These are phyloP conservation scores for Termitomyces sp. DNA, from an alignment of 768 basidiomycete species.

Conservation along the genomic window DNA sequence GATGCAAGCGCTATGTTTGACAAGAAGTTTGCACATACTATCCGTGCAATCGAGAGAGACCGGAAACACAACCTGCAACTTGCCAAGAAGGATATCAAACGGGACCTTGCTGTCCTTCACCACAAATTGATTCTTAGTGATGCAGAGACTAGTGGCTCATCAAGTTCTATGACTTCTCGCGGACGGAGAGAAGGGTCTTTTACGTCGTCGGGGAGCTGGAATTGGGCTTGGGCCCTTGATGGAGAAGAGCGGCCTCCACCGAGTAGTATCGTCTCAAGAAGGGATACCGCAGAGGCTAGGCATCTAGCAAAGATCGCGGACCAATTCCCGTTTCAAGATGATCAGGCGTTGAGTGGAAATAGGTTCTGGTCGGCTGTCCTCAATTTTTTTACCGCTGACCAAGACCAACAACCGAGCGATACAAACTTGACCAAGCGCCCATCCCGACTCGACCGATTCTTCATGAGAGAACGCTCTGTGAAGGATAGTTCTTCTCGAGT, in stretches of 20 bases:
- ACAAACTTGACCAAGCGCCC: not conserved
- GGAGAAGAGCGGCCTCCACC: constrained; percentile 81
- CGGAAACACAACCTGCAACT: constrained; percentile 61
- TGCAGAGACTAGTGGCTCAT: constrained; percentile 11
- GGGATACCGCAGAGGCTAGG: constrained; percentile 80
- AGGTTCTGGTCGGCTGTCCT: constrained; percentile 65
- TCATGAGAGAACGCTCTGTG: constrained; percentile 6
- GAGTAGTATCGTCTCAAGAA: constrained; percentile 82
- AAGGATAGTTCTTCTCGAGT: not conserved
- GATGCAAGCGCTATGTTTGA: constrained; percentile 55
- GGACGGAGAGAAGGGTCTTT: constrained; percentile 30
- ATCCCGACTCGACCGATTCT: constrained; percentile 6
- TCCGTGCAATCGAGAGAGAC: constrained; percentile 55
- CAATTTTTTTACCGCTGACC: constrained; percentile 59
- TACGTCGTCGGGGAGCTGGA: constrained; percentile 53
- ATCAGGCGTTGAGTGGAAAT: constrained; percentile 56
- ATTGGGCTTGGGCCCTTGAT: constrained; percentile 84
- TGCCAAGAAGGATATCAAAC: constrained; percentile 56
- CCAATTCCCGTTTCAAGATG: constrained; percentile 52
- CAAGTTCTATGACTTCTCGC: constrained; percentile 12
- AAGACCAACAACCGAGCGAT: constrained; percentile 16
- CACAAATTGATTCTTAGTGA: constrained; percentile 27
- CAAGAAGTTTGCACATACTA: constrained; percentile 55
- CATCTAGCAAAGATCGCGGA: constrained; percentile 72
- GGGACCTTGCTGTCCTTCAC: constrained; percentile 45